Percentiles rank a stretch among this genome's conserved stretches.
These are phyloP conservation scores for Papiliotrema laurentii DNA, from an alignment of 1,284 basidiomycete genomes.

Conservation along the genomic window DNA sequence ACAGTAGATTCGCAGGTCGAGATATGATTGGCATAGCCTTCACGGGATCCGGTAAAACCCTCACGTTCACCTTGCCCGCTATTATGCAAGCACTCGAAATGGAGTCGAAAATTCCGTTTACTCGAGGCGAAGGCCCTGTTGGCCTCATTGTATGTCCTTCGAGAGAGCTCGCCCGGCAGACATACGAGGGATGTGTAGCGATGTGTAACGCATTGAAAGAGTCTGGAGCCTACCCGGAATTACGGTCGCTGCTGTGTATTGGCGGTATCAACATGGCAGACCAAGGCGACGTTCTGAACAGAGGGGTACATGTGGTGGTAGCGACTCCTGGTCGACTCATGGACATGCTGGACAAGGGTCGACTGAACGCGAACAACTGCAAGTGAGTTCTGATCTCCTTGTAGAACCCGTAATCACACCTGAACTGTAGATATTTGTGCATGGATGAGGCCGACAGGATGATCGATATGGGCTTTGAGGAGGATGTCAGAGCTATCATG, in stretches of 20 bases:
- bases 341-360: constrained; percentile 73
- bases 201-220: constrained; percentile 81
- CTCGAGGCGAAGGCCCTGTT: constrained; percentile 90
- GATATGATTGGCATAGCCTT: constrained; percentile 96
- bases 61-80: constrained; percentile 87
- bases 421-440: constrained; percentile 64
- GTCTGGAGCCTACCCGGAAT: constrained; percentile 70
- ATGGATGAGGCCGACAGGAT: constrained; percentile 99
- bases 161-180: constrained; percentile 89
- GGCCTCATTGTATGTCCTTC: constrained; percentile 94
- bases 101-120: constrained; percentile 81
- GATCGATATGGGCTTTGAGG: constrained; percentile 99
- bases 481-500: constrained; percentile 98
- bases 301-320: constrained; percentile 80
- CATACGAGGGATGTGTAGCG: constrained; percentile 84
- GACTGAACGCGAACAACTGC: constrained; percentile 85
- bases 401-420: neutral
- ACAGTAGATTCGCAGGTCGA: constrained; percentile 70
- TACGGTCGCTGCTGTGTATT: constrained; percentile 87
- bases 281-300: constrained; percentile 80
- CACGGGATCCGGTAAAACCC: constrained; percentile 87
- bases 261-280: constrained; percentile 98
- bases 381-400: constrained; percentile 51
- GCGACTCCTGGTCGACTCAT: constrained; percentile 56
- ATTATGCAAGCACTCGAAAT: constrained; percentile 94